Evolutionary conservation across 208 protist genomes (phyloP).

Genomic region (Crithidia mellificae): DNA sequence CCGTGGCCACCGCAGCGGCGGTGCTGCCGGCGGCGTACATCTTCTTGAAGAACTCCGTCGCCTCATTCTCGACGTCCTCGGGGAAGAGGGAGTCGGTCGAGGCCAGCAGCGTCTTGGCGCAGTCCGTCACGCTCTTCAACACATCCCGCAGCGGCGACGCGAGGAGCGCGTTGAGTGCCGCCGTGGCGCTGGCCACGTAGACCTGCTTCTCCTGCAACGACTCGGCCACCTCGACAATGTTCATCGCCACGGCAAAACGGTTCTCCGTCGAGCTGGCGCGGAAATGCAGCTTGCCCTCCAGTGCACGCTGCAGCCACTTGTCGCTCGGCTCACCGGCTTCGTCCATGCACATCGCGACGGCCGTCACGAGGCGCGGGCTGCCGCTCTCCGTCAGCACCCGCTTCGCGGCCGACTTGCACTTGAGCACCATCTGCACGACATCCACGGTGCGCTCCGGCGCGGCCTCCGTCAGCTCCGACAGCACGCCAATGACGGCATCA

Average conservation of each 20-base stretch:
- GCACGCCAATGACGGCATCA: slow-evolving; percentile 65
- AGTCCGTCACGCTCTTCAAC: slow-evolving; percentile 72
- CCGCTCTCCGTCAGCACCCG: slow-evolving; percentile 67
- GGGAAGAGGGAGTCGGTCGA: slow-evolving; percentile 82
- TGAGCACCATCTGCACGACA: slow-evolving; percentile 73
- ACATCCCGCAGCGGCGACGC: slow-evolving; percentile 80
- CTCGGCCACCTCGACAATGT: slow-evolving; percentile 86
- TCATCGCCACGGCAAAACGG: slow-evolving; percentile 85
- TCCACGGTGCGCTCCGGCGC: slow-evolving; percentile 62
- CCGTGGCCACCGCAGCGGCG: slow-evolving; percentile 49
- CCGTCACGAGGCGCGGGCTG: slow-evolving; percentile 82
- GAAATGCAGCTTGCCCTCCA: slow-evolving; percentile 84
- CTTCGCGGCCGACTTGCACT: slow-evolving; percentile 66
- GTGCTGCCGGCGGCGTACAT: slow-evolving; percentile 78
- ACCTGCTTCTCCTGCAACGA: slow-evolving; percentile 75
- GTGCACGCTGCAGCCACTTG: slow-evolving; percentile 79
- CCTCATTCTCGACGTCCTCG: slow-evolving; percentile 82
- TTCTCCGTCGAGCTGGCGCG: slow-evolving; percentile 83
- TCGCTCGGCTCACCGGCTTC: slow-evolving; percentile 77
- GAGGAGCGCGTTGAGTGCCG: slow-evolving; percentile 76
- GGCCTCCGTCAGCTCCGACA: slow-evolving; percentile 81
- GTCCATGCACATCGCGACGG: slow-evolving; percentile 89
- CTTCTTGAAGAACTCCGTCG: slow-evolving; percentile 80
- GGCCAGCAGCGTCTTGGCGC: slow-evolving; percentile 66
- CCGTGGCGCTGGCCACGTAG: slow-evolving; percentile 83